A percentile compares a stretch with the other conserved stretches of the same genome.
Evolutionary conservation across 2,329 filamentous ascomycete species (phyloP).

Genomic region (Stylonectria norvegica): DNA sequence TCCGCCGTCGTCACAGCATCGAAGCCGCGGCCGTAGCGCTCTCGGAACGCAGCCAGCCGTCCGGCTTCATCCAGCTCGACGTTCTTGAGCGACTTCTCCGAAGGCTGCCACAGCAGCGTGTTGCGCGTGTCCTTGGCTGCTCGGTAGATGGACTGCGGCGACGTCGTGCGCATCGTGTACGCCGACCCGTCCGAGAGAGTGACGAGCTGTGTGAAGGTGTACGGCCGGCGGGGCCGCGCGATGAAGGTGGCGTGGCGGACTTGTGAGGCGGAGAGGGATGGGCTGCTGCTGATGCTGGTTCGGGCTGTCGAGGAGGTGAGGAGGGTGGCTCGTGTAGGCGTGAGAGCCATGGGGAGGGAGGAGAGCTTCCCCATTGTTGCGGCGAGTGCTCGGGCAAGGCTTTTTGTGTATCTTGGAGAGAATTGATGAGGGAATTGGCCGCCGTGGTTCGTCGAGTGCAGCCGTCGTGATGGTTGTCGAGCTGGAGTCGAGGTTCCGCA

Average conservation of each 20-base stretch:
- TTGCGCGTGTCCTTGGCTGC: conserved; percentile 82
- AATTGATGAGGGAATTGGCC: conserved; percentile 10
- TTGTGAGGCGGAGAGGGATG: conserved; percentile 45
- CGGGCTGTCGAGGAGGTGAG: conserved; percentile 27
- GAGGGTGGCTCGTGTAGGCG: conserved; percentile 29
- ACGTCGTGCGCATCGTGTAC: conserved; percentile 75
- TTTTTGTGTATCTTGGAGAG: not conserved
- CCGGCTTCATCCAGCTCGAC: conserved; percentile 95
- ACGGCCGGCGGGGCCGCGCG: conserved; percentile 82
- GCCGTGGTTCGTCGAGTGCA: conserved; percentile 6
- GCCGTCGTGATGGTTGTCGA: conserved; percentile 10
- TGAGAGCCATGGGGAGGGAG: conserved; percentile 25
- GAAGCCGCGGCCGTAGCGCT: conserved; percentile 78
- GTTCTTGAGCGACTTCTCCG: conserved; percentile 73
- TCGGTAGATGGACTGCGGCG: conserved; percentile 58
- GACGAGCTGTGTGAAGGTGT: conserved; percentile 95
- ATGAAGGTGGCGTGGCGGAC: conserved; percentile 81
- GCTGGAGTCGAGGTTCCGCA: conserved; percentile 11
- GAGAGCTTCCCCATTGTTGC: conserved; percentile 30
- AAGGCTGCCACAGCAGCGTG: conserved; percentile 87
- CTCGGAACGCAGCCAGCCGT: conserved; percentile 78
- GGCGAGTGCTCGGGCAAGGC: conserved; percentile 1
- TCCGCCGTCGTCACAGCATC: conserved; percentile 54
- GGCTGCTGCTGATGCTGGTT: conserved; percentile 16
- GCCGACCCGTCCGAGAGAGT: conserved; percentile 88